Base-by-base conservation (phyloP, 495 filamentous ascomycete genomes). In the Hypoxylon perforatum region DNA sequence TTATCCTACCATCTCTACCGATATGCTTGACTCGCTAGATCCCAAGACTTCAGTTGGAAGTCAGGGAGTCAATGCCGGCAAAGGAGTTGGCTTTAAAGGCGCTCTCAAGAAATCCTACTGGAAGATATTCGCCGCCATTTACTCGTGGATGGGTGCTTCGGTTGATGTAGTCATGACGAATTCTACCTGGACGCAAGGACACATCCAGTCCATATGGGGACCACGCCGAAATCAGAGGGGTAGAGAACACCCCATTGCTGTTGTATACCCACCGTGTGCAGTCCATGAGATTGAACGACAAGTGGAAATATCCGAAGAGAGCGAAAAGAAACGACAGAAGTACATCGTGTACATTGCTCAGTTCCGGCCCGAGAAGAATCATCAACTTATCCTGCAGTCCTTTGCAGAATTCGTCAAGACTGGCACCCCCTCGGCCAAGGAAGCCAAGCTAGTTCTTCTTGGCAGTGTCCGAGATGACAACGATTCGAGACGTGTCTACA, bases 91-190 rank as follows among this genome's bases (percentile, higher is more conserved):
- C 2, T 50, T 78, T 19, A 86, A 81, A 67, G 93, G 93, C 15
- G 67, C 73, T 3, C 71, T 81, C 53, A 97, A 97, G 79, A 87
- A 82, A 58, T 68, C 79, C 15, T 99, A 99, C 82, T 99, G 95
- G 95, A 80, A 86, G 39, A 70, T 90, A 4, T 98, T 98, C 73
- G 93, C 95, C 1, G 76, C 74, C 36, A 75, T 95, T 3, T 99
- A 99, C 78, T 86, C 88, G 49, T 85, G 81, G 77, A 90, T 96
- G 53, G 95, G 95, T 15, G 83, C 86, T 36, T 84, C 90, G 21
- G 87, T 96, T 8, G 94, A 99, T 75, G 85, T 93, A 1, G 94
- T 98, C 57, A 96, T 98, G 92, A 95, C 93, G 54, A 99, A 99
- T 77, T 96, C 92, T 19, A 90, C 86, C 50, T 99, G 95, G 95